Conservation (phyloP, 2,329 filamentous ascomycete genomes). For the Aspergillus sp. region DNA sequence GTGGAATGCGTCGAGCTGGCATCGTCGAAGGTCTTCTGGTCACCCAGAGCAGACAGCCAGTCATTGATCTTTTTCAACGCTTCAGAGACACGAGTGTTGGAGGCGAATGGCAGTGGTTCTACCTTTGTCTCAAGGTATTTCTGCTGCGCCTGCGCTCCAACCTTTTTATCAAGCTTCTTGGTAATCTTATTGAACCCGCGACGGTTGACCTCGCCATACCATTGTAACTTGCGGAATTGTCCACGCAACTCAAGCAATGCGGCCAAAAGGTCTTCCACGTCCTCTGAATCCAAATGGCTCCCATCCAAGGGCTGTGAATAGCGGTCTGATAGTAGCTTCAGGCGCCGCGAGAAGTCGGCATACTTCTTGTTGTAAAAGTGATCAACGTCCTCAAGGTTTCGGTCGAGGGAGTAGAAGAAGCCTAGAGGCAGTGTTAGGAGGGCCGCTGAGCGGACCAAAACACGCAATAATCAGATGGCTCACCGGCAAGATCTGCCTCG, state of each 20-base stretch:
- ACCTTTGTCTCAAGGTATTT: slow-evolving; percentile 89
- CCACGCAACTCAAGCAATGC: slow-evolving; percentile 85
- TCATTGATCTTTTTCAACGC: slow-evolving; percentile 75
- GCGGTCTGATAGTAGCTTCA: slow-evolving; percentile 82
- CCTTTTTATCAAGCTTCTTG: slow-evolving; percentile 97
- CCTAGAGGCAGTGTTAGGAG: slow-evolving; percentile 56
- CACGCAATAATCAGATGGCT: slow-evolving; percentile 38
- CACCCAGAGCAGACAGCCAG: slow-evolving; percentile 81
- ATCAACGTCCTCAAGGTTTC: slow-evolving; percentile 96
- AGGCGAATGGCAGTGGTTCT: slow-evolving; percentile 82
- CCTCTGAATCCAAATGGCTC: slow-evolving; percentile 77
- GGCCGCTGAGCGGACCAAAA: slow-evolving; percentile 11
- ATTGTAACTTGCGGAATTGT: slow-evolving; percentile 87
- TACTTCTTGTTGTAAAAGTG: slow-evolving; percentile 97
- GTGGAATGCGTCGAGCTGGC: slow-evolving; percentile 67
- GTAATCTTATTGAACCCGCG: slow-evolving; percentile 97
- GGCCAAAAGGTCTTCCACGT: slow-evolving; percentile 86
- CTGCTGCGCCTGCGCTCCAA: slow-evolving; percentile 74
- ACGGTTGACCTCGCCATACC: slow-evolving; percentile 97
- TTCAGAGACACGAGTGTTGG: slow-evolving; percentile 61
- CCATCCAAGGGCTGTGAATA: slow-evolving; percentile 75
- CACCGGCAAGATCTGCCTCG: slow-evolving; percentile 87
- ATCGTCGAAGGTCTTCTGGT: slow-evolving; percentile 75
- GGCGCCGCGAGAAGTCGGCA: slow-evolving; percentile 75
- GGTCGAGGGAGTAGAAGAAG: slow-evolving; percentile 95